Base-by-base conservation (phyloP, 2,329 filamentous ascomycete species). In the Cordyceps pruinosa region DNA sequence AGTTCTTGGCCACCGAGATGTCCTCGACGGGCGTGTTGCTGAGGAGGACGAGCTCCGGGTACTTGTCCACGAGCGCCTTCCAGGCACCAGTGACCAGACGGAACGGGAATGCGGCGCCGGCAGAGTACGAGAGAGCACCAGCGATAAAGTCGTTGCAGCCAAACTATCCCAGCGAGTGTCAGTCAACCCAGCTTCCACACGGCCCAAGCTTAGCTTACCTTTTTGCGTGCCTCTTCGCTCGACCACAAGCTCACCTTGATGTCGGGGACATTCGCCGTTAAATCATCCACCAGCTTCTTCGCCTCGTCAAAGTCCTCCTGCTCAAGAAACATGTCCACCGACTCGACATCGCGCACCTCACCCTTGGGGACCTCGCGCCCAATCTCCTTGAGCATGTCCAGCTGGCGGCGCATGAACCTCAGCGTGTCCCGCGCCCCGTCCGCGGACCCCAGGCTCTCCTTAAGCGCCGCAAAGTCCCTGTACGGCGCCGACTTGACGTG, bases 91-190 rank as follows among this genome's bases (percentile, higher is more conserved):
- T 75, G 7, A 81, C 72, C 10, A 83, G 72, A 13, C 76, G 69
- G 57, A 77, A 82, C 1, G 79, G 77, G 72, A 75, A 81, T 2
- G 82, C 66, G 12, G 77, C 76, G 3, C 77, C 79, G 10, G 77
- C 77, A 1, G 64, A 60, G 47, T 77, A 80, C 1, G 71, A 72
- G 5, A 79, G 61, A 4, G 73, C 77, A 1, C 77, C 77, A 1
- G 66, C 65, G 15, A 77, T 65, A 32, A 66, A 63, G 0, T 64
- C 58, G 32, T 71, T 72, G 7, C 66, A 64, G 1, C 67, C 66
- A 61, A 77, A 77, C 66, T 68, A 8, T 26, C 2, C 8, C 15
- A 9, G 53, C 49, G 15, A 56, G 53, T 30, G 49, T 17, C 8
- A 42, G 17, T 26, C 3, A 5, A 26, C 0, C 5, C 19, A 9